Evolutionary conservation across 2,329 filamentous ascomycete species (phyloP).

Genomic region (Eutypa lata): DNA sequence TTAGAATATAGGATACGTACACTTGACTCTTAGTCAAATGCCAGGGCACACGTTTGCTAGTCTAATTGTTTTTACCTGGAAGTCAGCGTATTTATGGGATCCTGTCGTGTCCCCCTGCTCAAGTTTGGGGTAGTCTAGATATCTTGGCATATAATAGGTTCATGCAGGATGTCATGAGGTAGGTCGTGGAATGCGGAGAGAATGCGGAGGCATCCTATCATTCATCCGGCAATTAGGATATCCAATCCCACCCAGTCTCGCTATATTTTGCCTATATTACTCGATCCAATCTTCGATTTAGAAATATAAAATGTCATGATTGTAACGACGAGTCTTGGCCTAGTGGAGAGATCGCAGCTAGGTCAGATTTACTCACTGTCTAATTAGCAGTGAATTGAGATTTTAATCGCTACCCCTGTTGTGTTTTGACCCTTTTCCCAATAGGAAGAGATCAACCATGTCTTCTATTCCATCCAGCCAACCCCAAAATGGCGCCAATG

Average conservation of each 20-base stretch:
- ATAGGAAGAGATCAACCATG: background rate
- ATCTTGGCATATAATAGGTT: background rate
- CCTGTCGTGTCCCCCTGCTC: background rate
- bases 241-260: background rate
- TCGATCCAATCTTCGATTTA: background rate
- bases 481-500: slow-evolving; percentile 3
- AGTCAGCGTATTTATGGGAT: background rate
- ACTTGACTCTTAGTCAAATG: no score
- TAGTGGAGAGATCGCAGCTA: background rate
- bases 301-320: background rate
- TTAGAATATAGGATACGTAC: no score
- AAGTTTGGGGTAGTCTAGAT: background rate
- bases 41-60: background rate
- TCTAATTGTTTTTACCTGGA: background rate
- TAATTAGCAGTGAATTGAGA: background rate
- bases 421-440: background rate
- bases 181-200: background rate
- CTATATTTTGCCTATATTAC: background rate
- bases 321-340: background rate
- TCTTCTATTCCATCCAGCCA: background rate
- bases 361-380: background rate
- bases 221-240: background rate
- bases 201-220: slow-evolving; percentile 1
- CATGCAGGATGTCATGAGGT: background rate
- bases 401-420: background rate